Percentiles rank a stretch among this genome's conserved stretches.
Evolutionary conservation across 306 rosid genomes (phyloP).

Genomic region (Sesbania bispinosa): DNA sequence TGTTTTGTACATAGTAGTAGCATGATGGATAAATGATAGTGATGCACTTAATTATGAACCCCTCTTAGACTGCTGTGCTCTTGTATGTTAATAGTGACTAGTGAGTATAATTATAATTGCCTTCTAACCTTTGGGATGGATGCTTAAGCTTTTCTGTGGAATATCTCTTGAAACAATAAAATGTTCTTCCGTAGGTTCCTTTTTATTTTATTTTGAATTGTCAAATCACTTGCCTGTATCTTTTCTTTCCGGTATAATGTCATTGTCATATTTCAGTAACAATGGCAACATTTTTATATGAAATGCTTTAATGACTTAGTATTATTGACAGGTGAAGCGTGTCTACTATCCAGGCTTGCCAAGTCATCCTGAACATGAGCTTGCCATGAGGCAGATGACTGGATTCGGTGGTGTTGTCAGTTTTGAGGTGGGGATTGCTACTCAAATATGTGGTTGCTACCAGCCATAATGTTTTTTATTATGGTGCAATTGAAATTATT

Average conservation of each 20-base stretch:
- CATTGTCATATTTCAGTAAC: neutral
- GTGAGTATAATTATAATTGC: neutral
- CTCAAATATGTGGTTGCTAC: slow-evolving; percentile 7
- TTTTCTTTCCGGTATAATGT: neutral
- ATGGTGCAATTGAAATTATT: neutral
- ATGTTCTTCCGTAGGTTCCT: neutral
- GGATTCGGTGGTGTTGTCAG: slow-evolving; percentile 98
- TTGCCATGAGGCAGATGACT: slow-evolving; percentile 93
- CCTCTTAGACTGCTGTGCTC: neutral
- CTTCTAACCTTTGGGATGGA: neutral
- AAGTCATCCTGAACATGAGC: slow-evolving; percentile 91
- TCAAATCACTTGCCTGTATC: neutral
- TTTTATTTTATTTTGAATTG: neutral
- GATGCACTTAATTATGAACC: neutral
- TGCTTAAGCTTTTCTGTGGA: neutral
- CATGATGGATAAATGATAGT: slow-evolving; percentile 4
- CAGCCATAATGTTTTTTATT: neutral
- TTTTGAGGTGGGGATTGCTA: slow-evolving; percentile 63
- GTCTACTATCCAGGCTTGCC: slow-evolving; percentile 92
- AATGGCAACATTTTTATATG: neutral
- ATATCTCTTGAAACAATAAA: neutral
- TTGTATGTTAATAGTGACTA: neutral
- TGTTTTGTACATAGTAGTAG: neutral
- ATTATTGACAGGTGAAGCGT: slow-evolving; percentile 61
- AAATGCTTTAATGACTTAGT: slow-evolving; percentile 13